Percentiles rank a stretch among this genome's conserved stretches.
These are phyloP conservation scores for Lipomyces mesembrius DNA, from an alignment of 805 yeast genomes.

Conservation along the genomic window DNA sequence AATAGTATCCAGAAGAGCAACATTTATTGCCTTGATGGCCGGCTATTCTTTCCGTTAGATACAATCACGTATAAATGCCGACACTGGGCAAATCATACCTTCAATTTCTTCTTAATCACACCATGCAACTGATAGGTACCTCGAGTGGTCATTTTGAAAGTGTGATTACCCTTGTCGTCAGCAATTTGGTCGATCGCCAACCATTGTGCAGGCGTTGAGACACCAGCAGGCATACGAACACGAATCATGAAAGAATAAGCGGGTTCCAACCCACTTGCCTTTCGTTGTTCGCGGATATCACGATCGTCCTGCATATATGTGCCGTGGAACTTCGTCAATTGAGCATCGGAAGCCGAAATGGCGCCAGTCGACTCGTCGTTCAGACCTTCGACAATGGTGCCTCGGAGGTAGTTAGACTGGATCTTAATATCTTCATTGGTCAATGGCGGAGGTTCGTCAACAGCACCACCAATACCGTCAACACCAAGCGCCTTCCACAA, in stretches of 20 bases:
- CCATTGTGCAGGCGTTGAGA: conserved; percentile 87
- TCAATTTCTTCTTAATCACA: conserved; percentile 84
- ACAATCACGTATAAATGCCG: not conserved
- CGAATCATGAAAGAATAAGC: conserved; percentile 97
- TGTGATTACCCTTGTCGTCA: conserved; percentile 82
- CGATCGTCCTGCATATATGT: conserved; percentile 98
- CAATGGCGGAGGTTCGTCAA: conserved; percentile 86
- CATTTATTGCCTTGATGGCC: conserved; percentile 89
- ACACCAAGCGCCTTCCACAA: conserved; percentile 91
- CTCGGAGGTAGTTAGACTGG: conserved; percentile 84
- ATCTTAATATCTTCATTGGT: conserved; percentile 96
- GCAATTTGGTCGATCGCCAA: conserved; percentile 80
- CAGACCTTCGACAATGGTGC: conserved; percentile 88
- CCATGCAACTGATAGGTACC: conserved; percentile 98
- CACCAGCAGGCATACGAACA: conserved; percentile 93
- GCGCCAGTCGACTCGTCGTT: conserved; percentile 85
- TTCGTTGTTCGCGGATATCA: conserved; percentile 90
- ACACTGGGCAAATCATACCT: conserved; percentile 41
- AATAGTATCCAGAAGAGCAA: conserved; percentile 86
- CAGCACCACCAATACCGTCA: conserved; percentile 75
- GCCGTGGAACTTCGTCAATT: conserved; percentile 95
- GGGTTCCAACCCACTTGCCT: conserved; percentile 90
- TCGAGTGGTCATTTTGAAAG: conserved; percentile 92
- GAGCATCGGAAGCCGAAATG: conserved; percentile 87
- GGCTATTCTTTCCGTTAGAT: conserved; percentile 48